Percentiles rank a stretch among this genome's conserved stretches.
These are phyloP conservation scores for Agarophyton chilense DNA, from an alignment of 23 red algal species.

Conservation along the genomic window DNA sequence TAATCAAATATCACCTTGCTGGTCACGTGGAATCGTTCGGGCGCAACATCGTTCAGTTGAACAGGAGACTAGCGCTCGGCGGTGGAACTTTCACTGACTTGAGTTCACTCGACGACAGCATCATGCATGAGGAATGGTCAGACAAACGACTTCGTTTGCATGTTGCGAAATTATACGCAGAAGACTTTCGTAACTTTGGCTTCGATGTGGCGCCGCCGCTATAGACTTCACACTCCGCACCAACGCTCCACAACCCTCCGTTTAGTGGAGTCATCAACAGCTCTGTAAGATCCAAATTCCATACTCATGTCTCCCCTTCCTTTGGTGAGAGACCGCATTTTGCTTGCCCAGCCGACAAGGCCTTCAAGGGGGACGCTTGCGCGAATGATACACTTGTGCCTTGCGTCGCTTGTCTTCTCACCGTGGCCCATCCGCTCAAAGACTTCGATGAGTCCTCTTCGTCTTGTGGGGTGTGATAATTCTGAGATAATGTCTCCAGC, in stretches of 20 bases:
- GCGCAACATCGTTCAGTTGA: background rate
- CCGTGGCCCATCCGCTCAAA: conserved; percentile 29
- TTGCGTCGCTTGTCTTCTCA: background rate
- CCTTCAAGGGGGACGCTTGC: conserved; percentile 85
- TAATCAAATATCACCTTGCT: background rate
- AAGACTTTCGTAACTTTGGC: conserved; percentile 14
- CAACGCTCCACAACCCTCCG: conserved; percentile 15
- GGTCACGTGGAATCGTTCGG: conserved; percentile 13
- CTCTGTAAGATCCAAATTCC: conserved; percentile 39
- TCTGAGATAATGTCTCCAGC: conserved; percentile 70
- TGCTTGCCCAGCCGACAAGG: conserved; percentile 77
- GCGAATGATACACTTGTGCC: conserved; percentile 21
- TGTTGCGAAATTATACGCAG: conserved; percentile 2
- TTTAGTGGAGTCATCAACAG: conserved; percentile 33
- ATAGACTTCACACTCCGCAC: conserved; percentile 3
- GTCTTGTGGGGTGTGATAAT: conserved; percentile 55
- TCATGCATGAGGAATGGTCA: background rate
- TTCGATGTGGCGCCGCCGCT: background rate
- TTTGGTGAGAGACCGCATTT: conserved; percentile 74
- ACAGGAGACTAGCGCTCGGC: background rate
- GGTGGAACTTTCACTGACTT: background rate
- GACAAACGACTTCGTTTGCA: background rate
- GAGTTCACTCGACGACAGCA: background rate
- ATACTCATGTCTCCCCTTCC: conserved; percentile 55
- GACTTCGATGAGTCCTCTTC: conserved; percentile 73